Conservation (phyloP, 495 filamentous ascomycete genomes). For the Trichoderma reesei region DNA sequence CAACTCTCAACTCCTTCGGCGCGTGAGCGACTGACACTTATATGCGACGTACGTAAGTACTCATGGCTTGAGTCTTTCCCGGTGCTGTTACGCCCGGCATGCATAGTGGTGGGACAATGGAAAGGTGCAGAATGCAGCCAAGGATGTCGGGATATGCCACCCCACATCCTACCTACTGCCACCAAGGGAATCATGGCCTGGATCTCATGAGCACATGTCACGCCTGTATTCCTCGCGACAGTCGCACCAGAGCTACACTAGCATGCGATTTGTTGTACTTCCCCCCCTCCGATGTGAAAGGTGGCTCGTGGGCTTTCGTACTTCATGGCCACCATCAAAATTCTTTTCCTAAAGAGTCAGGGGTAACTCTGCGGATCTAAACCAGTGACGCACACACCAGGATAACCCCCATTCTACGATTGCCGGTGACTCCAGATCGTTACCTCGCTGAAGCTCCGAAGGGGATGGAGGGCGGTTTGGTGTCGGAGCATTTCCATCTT, state of each 20-base stretch:
- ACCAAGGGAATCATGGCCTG: background rate
- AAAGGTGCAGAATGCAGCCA: background rate
- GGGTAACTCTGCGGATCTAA: slow-evolving; percentile 4
- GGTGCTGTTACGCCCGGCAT: background rate
- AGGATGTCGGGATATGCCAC: background rate
- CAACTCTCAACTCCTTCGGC: background rate
- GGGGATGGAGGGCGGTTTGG: background rate
- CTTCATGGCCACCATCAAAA: background rate
- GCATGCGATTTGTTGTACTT: background rate
- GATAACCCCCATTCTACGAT: background rate
- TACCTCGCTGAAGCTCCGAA: background rate
- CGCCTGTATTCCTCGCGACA: background rate
- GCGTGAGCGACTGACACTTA: too few species aligned
- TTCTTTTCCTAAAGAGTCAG: background rate
- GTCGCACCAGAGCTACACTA: slow-evolving; percentile 1
- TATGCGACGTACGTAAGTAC: background rate
- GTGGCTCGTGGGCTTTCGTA: slow-evolving; percentile 6
- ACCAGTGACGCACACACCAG: background rate
- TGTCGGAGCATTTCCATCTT: background rate
- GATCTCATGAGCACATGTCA: background rate
- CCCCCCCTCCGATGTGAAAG: background rate
- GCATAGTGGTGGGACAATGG: background rate
- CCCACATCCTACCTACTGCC: background rate
- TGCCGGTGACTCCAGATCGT: background rate
- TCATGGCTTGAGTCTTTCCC: background rate